phyloP scores from a whole-genome alignment of 176 grass and related monocot species.

The Bothriochloa decipiens region DNA sequence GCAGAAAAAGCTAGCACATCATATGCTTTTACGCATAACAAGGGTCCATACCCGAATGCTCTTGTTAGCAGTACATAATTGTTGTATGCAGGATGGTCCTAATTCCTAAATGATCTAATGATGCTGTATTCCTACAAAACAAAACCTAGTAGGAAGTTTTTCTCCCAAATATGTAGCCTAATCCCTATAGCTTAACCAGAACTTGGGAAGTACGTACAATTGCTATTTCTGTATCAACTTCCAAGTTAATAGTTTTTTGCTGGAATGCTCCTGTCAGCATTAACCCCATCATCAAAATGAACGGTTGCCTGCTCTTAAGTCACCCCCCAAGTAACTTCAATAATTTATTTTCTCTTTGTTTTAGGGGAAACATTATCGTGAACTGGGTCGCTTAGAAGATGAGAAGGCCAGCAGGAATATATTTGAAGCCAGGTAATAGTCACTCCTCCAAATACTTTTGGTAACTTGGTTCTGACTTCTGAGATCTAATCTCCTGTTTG shows the following conservation, averaged over 20 bases:
- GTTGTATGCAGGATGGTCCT: neutral
- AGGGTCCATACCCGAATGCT: neutral
- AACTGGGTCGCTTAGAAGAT: conserved; percentile 71
- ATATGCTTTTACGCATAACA: neutral
- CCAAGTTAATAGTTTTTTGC: neutral
- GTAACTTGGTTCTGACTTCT: conserved; percentile 33
- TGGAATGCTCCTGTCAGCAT: neutral
- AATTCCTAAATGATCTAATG: conserved; percentile 5
- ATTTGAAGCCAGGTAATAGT: conserved; percentile 76
- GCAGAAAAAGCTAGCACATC: neutral
- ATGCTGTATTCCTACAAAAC: conserved; percentile 1
- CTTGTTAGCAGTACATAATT: neutral
- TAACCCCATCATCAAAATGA: neutral
- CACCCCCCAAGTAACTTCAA: neutral
- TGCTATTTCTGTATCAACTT: neutral
- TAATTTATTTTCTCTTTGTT: conserved; percentile 25
- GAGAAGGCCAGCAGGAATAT: conserved; percentile 78
- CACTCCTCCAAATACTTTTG: neutral
- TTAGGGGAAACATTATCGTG: conserved; percentile 87
- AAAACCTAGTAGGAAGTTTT: neutral
- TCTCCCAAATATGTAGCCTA: neutral
- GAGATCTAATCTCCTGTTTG: conserved; percentile 33
- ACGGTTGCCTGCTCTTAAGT: neutral
- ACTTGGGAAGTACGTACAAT: neutral
- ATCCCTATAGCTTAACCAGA: neutral